Evolutionary conservation across 805 yeast species (phyloP).

Genomic region (Yamadazyma nakazawae): DNA sequence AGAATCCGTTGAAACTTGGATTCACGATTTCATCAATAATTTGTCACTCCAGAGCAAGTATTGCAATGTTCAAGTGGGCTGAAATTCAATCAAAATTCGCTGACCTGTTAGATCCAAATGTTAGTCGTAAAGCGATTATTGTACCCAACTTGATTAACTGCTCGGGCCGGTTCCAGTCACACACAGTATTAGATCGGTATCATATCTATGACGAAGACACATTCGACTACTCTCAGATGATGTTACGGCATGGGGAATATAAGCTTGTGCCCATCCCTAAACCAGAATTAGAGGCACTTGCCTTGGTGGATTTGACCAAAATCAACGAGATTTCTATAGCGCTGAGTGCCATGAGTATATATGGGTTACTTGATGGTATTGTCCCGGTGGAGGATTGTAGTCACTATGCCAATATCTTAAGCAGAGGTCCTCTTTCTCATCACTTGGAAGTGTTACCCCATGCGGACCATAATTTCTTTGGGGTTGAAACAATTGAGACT

Average conservation of each 20-base stretch:
- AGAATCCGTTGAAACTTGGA: conserved; percentile 37
- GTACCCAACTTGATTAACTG: conserved; percentile 70
- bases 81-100: conserved; percentile 38
- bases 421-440: conserved; percentile 48
- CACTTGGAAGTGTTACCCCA: conserved; percentile 53
- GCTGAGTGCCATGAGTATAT: conserved; percentile 60
- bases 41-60: conserved; percentile 79
- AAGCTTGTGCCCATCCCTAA: conserved; percentile 40
- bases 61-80: conserved; percentile 75
- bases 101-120: conserved; percentile 17
- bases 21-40: conserved; percentile 56
- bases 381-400: conserved; percentile 66
- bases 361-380: conserved; percentile 65
- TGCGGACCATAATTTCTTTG: conserved; percentile 84
- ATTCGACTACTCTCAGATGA: conserved; percentile 15
- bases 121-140: conserved; percentile 30
- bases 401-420: conserved; percentile 53
- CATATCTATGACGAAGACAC: conserved; percentile 18
- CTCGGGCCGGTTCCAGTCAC: conserved; percentile 64
- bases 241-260: conserved; percentile 50
- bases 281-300: conserved; percentile 51
- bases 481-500: conserved; percentile 37
- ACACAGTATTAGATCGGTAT: conserved; percentile 43
- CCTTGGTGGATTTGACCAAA: conserved; percentile 42
- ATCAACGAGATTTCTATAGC: conserved; percentile 42